Evolutionary conservation across 345 rosid species (phyloP), one percentile per base, ranked within the genome.

Genomic region (Erucastrum elatum): DNA sequence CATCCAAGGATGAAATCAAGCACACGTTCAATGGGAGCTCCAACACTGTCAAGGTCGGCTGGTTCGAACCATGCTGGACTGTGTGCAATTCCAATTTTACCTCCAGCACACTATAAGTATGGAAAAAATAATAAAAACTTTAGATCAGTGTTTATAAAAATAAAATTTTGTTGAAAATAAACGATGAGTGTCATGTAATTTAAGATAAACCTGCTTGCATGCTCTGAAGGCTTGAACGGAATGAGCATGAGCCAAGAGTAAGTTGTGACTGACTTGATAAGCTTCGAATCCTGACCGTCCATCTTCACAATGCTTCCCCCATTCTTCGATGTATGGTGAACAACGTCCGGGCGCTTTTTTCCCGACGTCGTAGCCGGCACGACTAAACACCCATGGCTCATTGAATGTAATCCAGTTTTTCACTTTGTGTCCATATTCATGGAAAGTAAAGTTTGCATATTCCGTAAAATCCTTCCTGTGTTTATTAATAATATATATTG

Each of bases 41-140:
- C 81, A 34, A 15, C 15, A 30, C 9, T 29, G 2, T 33, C 66
- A 37, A 80, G 33, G 37, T 77, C 77, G 4, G 15, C 25, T 13
- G 81, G 81, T 73, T 81, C 84, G 53, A 81, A 81, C 84, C 84
- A 81, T 27, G 75, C 72, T 11, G 84, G 84, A 77, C 78, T 76
- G 2, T 76, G 84, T 17, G 81, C 81, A 44, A 81, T 81, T 62
- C 84, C 84, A 5, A 81, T 67, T 41, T 81, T 81, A 29, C 84
- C 81, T 0, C 72, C 74, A 10, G 75, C 61, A 51, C 84, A 81
- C 84, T 81, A 39, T 30, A 12, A 68, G 1, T 17, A n/a, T 51
- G 8, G 0, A 41, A 9, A 10, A 56, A 66, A 66, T n/a, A 13
- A 51, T n/a, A 51, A 21, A 21, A 21, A 21, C 21, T 21, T 4